Base-by-base conservation (phyloP, 2,329 filamentous ascomycete genomes). In the Westerdykella ornata region DNA sequence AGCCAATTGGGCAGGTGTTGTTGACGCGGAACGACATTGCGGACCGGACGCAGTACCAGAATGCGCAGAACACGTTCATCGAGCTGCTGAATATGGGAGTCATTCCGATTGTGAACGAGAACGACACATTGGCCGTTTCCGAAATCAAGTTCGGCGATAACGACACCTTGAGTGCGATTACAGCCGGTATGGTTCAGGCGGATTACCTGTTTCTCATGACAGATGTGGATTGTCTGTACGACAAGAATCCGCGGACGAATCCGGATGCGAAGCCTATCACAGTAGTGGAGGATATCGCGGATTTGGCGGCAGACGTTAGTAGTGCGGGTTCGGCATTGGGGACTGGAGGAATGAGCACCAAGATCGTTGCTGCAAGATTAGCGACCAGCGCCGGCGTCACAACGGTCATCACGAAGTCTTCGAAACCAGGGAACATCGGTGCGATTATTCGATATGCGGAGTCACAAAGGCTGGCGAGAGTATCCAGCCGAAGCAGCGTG, bases 131-230 rank as follows among this genome's bases (percentile, higher is more conserved):
- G 41, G 88, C 89, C 17, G 92, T 98, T 51, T 86, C 90, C 61
- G 92, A 98, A 76, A 98, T 98, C 71, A 97, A 97, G 73, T 98
- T 98, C 62, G 92, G 92, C 52, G 92, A 98, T 73, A 98, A 98
- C 57, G 92, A 98, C 67, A 98, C 92, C 1, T 74, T 98, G 35
- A 95, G 88, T 11, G 92, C 92, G 43, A 96, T 98, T 54, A 95
- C 92, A 0, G 88, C 92, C 1, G 92, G 85, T 52, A 97, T 97
- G 88, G 86, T 97, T 15, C 88, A 95, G 58, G 92, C 92, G 38
- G 89, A 98, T 60, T 87, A 95, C 57, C 76, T 98, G 8, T 98
- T 98, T 68, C 76, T 98, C 49, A 97, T 98, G 92, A 98, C 92
- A 1, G 92, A 98, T 61, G 92, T 98, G 36, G 92, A 98, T 63